A percentile compares a stretch with the other conserved stretches of the same genome.
These are phyloP conservation scores for Bisporella sp. DNA, from an alignment of 2,329 filamentous ascomycete species.

Conservation along the genomic window DNA sequence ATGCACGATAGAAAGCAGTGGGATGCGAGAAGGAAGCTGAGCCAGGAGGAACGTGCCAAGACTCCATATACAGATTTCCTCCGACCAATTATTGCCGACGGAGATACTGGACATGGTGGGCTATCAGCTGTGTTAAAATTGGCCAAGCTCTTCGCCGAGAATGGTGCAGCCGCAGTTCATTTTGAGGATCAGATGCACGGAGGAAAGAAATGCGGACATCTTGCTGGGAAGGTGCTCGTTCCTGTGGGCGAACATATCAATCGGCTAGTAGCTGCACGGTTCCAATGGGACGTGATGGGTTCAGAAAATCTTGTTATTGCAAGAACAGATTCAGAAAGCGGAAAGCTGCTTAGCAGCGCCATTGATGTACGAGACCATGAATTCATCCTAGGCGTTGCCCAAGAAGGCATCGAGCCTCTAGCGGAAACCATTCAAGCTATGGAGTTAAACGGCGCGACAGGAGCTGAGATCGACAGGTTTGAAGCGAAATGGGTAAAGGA, in stretches of 20 bases:
- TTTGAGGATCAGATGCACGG: slow-evolving; percentile 98
- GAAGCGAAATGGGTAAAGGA: slow-evolving; percentile 85
- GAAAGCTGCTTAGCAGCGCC: slow-evolving; percentile 80
- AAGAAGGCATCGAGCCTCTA: slow-evolving; percentile 67
- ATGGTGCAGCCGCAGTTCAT: slow-evolving; percentile 91
- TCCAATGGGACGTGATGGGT: slow-evolving; percentile 98
- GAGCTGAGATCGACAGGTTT: slow-evolving; percentile 75
- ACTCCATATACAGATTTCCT: slow-evolving; percentile 89
- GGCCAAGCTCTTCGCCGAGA: slow-evolving; percentile 95
- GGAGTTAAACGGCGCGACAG: slow-evolving; percentile 72
- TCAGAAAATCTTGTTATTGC: slow-evolving; percentile 92
- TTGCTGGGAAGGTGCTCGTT: slow-evolving; percentile 93
- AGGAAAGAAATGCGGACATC: slow-evolving; percentile 95
- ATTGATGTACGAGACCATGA: slow-evolving; percentile 95
- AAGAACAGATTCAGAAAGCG: slow-evolving; percentile 91
- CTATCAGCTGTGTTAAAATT: slow-evolving; percentile 90
- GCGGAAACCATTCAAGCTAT: slow-evolving; percentile 86
- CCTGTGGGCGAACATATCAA: slow-evolving; percentile 95
- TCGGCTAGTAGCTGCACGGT: slow-evolving; percentile 80
- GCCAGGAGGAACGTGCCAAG: slow-evolving; percentile 60
- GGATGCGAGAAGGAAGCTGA: slow-evolving; percentile 76
- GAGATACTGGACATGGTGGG: slow-evolving; percentile 92
- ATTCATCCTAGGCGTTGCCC: slow-evolving; percentile 84
- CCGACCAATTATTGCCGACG: slow-evolving; percentile 90
- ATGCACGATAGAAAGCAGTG: slow-evolving; percentile 96